Conservation (phyloP, 306 rosid genomes). For the Castanea mollissima region DNA sequence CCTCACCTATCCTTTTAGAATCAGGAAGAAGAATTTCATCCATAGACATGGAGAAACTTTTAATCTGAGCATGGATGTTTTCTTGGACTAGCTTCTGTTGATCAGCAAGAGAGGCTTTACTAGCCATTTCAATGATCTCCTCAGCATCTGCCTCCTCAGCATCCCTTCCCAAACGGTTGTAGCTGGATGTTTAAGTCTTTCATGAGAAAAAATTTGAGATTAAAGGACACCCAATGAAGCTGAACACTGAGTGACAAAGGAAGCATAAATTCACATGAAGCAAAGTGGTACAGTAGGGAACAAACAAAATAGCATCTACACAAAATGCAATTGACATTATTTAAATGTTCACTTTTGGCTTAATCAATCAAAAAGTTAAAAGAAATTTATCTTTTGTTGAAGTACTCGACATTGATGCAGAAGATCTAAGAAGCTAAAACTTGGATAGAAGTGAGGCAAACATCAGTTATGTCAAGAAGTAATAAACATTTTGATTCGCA, state of each 20-base stretch:
- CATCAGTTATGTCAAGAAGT: neutral
- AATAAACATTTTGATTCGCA: no score
- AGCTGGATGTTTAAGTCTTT: slow-evolving; percentile 56
- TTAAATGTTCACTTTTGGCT: neutral
- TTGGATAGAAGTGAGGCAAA: neutral
- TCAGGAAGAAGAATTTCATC: slow-evolving; percentile 73
- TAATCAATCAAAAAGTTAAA: neutral
- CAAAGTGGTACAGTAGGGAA: neutral
- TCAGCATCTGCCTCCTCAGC: slow-evolving; percentile 66
- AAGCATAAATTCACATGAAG: neutral
- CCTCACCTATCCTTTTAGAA: slow-evolving; percentile 33
- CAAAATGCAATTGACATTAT: neutral
- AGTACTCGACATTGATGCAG: neutral
- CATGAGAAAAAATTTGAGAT: slow-evolving; percentile 30
- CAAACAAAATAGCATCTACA: neutral
- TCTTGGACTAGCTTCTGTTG: slow-evolving; percentile 84
- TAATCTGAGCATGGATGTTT: slow-evolving; percentile 69
- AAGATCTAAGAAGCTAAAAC: neutral
- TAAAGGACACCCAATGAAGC: neutral
- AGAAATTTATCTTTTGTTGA: neutral
- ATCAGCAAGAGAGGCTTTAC: slow-evolving; percentile 61
- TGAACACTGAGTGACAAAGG: neutral
- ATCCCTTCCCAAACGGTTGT: slow-evolving; percentile 64
- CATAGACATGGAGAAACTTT: slow-evolving; percentile 55
- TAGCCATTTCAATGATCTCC: slow-evolving; percentile 68